These are phyloP conservation scores for Fusarium bactridioides DNA, from an alignment of 2,329 filamentous ascomycete genomes.

Conservation along the genomic window DNA sequence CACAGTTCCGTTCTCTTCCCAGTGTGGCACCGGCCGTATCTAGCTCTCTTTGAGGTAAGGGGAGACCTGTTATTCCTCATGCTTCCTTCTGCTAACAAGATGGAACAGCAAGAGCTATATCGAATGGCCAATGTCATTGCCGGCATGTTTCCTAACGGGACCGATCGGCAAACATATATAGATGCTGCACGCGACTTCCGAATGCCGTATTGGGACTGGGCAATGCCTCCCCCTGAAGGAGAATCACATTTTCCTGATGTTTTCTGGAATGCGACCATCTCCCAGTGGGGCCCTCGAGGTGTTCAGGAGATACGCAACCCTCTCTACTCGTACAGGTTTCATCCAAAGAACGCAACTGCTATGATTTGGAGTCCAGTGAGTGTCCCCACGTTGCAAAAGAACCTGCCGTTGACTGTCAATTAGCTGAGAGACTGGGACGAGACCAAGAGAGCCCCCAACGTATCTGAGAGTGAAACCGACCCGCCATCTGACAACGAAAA, in stretches of 20 bases:
- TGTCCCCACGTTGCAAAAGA: not conserved
- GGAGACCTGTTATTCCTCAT: no score
- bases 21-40: conserved; percentile 84
- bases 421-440: conserved; percentile 67
- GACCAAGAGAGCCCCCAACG: conserved; percentile 65
- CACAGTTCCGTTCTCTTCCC: conserved; percentile 80
- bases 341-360: conserved; percentile 64
- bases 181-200: conserved; percentile 60
- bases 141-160: conserved; percentile 55
- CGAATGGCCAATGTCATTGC: conserved; percentile 54
- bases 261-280: conserved; percentile 58
- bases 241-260: conserved; percentile 56
- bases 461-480: conserved; percentile 37
- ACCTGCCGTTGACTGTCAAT: not conserved
- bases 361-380: conserved; percentile 68
- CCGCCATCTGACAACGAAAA: conserved; percentile 65
- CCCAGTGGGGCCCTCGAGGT: conserved; percentile 64
- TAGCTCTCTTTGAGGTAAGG: conserved; percentile 66
- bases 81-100: conserved; percentile 21
- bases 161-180: conserved; percentile 58
- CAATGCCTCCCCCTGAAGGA: conserved; percentile 56
- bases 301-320: conserved; percentile 67
- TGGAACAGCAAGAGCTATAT: conserved; percentile 48
- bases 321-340: conserved; percentile 67
- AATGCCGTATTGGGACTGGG: conserved; percentile 69